Conservation (phyloP, 306 rosid species). For the Gynostemma pentaphyllum region DNA sequence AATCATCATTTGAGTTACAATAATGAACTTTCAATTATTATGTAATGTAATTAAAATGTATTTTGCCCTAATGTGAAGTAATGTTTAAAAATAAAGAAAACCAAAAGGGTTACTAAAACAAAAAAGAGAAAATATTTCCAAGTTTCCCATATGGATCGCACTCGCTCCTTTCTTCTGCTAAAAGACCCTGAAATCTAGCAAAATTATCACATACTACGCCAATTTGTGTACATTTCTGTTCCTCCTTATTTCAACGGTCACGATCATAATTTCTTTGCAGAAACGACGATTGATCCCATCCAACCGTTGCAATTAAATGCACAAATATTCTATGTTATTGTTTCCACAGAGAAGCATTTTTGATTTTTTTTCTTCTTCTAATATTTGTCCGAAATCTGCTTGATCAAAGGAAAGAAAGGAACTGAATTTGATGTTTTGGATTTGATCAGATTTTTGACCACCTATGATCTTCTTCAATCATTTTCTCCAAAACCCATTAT, state of each 20-base stretch:
- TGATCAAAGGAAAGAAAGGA: neutral
- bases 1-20: no score
- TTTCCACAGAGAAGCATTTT: neutral
- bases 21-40: neutral
- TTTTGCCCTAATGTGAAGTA: constrained; percentile 6
- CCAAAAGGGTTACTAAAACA: neutral
- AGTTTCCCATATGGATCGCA: neutral
- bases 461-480: neutral
- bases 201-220: neutral
- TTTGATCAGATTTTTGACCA: constrained; percentile 1
- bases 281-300: neutral
- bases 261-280: neutral
- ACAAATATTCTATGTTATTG: neutral
- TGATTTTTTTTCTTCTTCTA: neutral
- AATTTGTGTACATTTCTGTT: neutral
- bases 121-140: neutral
- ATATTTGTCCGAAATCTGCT: neutral
- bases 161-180: neutral
- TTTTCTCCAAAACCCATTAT: neutral
- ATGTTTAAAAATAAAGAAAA: neutral
- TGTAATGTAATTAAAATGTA: neutral
- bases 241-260: neutral
- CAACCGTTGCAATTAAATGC: neutral
- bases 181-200: neutral
- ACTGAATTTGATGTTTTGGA: neutral